These are phyloP conservation scores for Cyclotella distinguenda DNA, from an alignment of 108 stramenopile genomes.

Conservation along the genomic window DNA sequence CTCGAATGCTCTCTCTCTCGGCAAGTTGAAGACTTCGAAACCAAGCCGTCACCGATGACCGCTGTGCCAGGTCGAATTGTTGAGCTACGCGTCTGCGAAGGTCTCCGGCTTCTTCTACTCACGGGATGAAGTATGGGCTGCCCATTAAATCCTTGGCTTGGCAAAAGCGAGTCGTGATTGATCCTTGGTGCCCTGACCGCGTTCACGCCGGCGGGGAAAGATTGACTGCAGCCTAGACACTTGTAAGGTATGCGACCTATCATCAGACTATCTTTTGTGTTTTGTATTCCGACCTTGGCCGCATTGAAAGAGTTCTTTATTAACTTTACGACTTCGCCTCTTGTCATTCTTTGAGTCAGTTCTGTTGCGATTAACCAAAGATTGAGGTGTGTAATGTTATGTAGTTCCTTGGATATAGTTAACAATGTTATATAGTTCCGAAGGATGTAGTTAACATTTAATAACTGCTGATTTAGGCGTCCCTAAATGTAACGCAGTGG, in stretches of 20 bases:
- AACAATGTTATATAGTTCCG: too few relatives aligned
- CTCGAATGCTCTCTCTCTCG: neutral
- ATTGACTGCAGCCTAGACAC: conserved; percentile 25
- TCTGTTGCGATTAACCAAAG: conserved; percentile 12
- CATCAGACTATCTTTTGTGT: conserved; percentile 32
- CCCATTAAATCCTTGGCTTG: conserved; percentile 8
- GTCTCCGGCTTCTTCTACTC: conserved; percentile 18
- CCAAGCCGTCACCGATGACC: conserved; percentile 3
- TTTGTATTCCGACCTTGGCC: conserved; percentile 33
- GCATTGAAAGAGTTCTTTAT: conserved; percentile 12
- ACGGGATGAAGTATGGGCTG: conserved; percentile 1
- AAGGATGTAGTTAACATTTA: too few relatives aligned
- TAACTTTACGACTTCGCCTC: conserved; percentile 19
- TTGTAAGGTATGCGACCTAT: conserved; percentile 21
- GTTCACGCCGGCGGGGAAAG: conserved; percentile 30
- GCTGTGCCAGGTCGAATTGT: conserved; percentile 4
- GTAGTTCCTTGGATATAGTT: too few relatives aligned
- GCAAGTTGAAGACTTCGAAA: neutral
- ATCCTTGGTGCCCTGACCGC: conserved; percentile 24
- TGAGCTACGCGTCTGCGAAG: conserved; percentile 8
- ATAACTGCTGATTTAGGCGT: too few relatives aligned
- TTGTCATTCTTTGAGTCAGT: conserved; percentile 32
- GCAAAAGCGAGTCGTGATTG: conserved; percentile 29
- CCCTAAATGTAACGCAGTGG: too few relatives aligned
- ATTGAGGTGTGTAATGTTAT: too few relatives aligned